phyloP scores from a whole-genome alignment of 2,329 filamentous ascomycete genomes.

The Trichophyton benhamiae region DNA sequence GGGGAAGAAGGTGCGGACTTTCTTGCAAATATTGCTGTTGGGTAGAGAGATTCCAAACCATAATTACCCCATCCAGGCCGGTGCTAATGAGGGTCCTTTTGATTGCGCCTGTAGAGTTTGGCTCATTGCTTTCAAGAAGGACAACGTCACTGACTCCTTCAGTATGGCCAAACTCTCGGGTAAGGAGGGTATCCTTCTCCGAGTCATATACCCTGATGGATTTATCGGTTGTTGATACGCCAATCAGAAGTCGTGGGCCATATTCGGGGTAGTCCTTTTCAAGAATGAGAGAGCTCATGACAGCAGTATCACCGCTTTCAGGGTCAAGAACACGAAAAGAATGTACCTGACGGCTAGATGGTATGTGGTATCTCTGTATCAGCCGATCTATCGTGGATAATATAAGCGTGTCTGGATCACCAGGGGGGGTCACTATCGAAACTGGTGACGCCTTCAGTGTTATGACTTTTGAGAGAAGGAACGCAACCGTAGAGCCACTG shows the following conservation, averaged over 20 bases:
- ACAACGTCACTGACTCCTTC: conserved; percentile 82
- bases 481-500: conserved; percentile 52
- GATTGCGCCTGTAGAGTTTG: conserved; percentile 33
- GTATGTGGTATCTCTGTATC: conserved; percentile 48
- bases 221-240: conserved; percentile 90
- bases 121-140: conserved; percentile 43
- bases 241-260: conserved; percentile 57
- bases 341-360: conserved; percentile 55
- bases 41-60: conserved; percentile 52
- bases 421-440: conserved; percentile 62
- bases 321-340: conserved; percentile 76
- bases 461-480: conserved; percentile 63
- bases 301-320: conserved; percentile 66
- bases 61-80: conserved; percentile 68
- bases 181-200: conserved; percentile 62
- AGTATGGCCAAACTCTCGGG: conserved; percentile 88
- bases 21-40: conserved; percentile 22
- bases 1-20: conserved; percentile 6
- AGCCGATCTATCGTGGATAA: conserved; percentile 52
- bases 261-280: conserved; percentile 41
- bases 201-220: conserved; percentile 82
- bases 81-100: conserved; percentile 52
- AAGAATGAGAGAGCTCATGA: conserved; percentile 65
- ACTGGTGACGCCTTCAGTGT: conserved; percentile 76
- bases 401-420: conserved; percentile 44